Conservation (phyloP, 2,329 filamentous ascomycete species). For the Calonectria henricotiae region DNA sequence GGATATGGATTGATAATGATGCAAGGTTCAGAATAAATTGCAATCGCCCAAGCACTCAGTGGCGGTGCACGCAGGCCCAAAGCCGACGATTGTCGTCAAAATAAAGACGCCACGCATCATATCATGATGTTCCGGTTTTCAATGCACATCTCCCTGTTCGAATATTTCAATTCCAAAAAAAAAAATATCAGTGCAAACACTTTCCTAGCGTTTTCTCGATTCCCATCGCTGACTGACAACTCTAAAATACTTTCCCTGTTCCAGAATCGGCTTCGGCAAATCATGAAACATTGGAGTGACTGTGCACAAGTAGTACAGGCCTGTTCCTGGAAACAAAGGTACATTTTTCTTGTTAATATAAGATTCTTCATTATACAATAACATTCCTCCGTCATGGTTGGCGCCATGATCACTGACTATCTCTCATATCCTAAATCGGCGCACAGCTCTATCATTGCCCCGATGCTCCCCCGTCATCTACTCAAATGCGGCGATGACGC, state of each 20-base stretch:
- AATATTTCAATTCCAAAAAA: neutral
- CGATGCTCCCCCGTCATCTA: neutral
- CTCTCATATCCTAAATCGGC: neutral
- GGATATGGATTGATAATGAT: neutral
- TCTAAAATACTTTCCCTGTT: neutral
- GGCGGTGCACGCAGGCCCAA: neutral
- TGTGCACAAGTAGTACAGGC: neutral
- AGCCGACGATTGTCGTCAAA: neutral
- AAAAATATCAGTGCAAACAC: neutral
- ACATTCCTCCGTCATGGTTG: neutral
- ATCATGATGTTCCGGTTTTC: neutral
- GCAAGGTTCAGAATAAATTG: neutral
- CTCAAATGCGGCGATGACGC: neutral
- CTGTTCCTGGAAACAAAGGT: neutral
- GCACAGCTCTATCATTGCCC: constrained; percentile 3
- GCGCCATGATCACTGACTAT: neutral
- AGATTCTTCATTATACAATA: neutral
- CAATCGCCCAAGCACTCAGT: neutral
- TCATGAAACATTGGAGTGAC: neutral
- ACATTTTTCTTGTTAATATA: neutral
- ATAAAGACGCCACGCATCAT: neutral
- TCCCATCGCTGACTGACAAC: too few species aligned
- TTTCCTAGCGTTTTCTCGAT: neutral
- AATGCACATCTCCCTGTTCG: neutral
- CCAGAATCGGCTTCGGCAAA: neutral